A percentile compares a stretch with the other conserved stretches of the same genome.
These are phyloP conservation scores for Protea cynaroides DNA, from an alignment of 164 flowering plant genomes.

Conservation along the genomic window DNA sequence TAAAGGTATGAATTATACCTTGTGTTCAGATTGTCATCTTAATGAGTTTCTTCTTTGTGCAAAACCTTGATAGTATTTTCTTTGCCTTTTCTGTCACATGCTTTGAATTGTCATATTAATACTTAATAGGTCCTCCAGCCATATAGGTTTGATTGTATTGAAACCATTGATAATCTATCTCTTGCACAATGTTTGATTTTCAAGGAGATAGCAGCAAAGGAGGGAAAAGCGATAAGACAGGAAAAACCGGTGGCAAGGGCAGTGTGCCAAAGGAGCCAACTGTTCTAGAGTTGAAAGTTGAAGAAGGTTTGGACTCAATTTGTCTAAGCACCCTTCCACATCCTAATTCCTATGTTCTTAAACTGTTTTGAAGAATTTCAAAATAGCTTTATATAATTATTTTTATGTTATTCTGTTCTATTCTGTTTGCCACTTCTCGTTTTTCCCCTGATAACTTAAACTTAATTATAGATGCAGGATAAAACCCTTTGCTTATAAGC, in stretches of 20 bases:
- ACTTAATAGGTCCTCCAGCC: no score
- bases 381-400: neutral
- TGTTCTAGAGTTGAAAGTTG: conserved; percentile 37
- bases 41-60: neutral
- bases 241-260: conserved; percentile 32
- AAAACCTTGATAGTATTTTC: no score
- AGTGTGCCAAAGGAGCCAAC: conserved; percentile 26
- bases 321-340: neutral
- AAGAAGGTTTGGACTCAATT: conserved; percentile 37
- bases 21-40: neutral
- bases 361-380: neutral
- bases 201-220: conserved; percentile 34
- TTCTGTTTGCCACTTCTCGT: neutral
- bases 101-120: no score
- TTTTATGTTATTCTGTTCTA: neutral
- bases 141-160: neutral
- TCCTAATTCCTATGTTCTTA: neutral
- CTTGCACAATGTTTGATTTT: conserved; percentile 8
- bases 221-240: conserved; percentile 42
- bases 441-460: neutral
- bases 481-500: neutral
- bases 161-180: neutral
- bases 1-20: conserved; percentile 26
- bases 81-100: no score
- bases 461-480: neutral